Evolutionary conservation across 2,329 filamentous ascomycete genomes (phyloP), one percentile per base, ranked within the genome.

Genomic region (Cladophialophora chaetospira): DNA sequence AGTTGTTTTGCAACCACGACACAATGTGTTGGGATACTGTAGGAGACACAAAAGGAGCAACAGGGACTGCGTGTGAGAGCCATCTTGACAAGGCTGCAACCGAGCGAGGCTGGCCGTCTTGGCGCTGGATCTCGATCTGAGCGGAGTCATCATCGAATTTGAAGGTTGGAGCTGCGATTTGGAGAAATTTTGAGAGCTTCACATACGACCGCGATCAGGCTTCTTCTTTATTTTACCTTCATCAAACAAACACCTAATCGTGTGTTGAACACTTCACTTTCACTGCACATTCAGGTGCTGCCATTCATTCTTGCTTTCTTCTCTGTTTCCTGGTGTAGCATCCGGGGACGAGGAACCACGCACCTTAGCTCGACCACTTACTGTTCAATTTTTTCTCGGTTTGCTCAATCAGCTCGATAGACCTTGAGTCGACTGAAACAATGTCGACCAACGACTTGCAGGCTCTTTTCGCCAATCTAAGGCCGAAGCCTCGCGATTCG

Each of bases 371-470:
- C 6, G 15, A 9, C 42, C 25, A 15, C 29, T 47, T 51, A 38
- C 28, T n/a, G 15, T 49, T 50, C 28, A 21, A 33, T 50, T 31
- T 50, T 50, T 9, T 25, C 33, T 31, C 42, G 9, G 48, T 28
- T 8, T 53, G 57, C 57, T 58, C 47, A n/a, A n/a, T 57, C 15
- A 28, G 48, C 25, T 40, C 42, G 15, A 40, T 17, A 15, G 5
- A 23, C 51, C 33, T 49, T 35, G 33, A 44, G 26, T 46, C 38
- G 62, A 57, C 62, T 63, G 63, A 43, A 65, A 73, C 73, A 74
- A 77, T 77, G 75, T 77, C 75, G 61, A 73, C 72, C 67, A 73
- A 71, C 58, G 74, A 78, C 69, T 67, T 78, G 55, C 75, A 77
- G 67, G 73, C 75, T 66, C 71, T 78, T 31, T 69, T 78, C 66